phyloP scores from a whole-genome alignment of 257 asterid genomes.

The Salvia rosmarinus region DNA sequence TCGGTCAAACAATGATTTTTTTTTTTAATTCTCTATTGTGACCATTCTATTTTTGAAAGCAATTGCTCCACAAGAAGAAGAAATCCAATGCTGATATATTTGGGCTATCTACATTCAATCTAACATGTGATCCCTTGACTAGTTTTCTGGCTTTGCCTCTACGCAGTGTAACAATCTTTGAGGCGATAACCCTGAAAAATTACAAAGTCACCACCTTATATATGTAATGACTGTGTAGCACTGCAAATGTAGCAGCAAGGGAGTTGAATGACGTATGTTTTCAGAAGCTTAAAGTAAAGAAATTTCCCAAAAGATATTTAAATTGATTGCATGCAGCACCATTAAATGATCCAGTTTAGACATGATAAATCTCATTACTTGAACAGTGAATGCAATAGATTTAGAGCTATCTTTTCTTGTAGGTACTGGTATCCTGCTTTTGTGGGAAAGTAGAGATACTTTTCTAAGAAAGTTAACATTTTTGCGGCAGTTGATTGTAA shows the following conservation, averaged over 20 bases:
- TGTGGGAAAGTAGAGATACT: not conserved
- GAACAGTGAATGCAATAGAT: not conserved
- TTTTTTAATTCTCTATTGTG: not conserved
- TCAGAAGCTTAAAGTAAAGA: not conserved
- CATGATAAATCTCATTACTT: not conserved
- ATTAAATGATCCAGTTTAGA: slow-evolving; percentile 1
- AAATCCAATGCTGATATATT: not conserved
- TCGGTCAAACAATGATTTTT: not conserved
- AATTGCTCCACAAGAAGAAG: not conserved
- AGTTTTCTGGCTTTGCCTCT: not conserved
- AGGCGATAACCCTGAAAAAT: not conserved
- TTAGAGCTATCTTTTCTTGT: not conserved
- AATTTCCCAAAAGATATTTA: not conserved
- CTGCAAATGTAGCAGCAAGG: not conserved
- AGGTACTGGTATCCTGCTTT: not conserved
- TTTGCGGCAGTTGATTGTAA: not conserved
- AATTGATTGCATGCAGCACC: not conserved
- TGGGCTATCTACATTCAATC: not conserved
- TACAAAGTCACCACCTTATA: not conserved
- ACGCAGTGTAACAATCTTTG: not conserved
- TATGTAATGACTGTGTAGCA: not conserved
- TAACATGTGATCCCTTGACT: not conserved
- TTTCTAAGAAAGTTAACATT: not conserved
- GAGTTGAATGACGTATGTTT: not conserved
- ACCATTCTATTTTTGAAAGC: not conserved